These are phyloP conservation scores for Trichosporon sp. DNA, from an alignment of 1,284 basidiomycete species.

Conservation along the genomic window DNA sequence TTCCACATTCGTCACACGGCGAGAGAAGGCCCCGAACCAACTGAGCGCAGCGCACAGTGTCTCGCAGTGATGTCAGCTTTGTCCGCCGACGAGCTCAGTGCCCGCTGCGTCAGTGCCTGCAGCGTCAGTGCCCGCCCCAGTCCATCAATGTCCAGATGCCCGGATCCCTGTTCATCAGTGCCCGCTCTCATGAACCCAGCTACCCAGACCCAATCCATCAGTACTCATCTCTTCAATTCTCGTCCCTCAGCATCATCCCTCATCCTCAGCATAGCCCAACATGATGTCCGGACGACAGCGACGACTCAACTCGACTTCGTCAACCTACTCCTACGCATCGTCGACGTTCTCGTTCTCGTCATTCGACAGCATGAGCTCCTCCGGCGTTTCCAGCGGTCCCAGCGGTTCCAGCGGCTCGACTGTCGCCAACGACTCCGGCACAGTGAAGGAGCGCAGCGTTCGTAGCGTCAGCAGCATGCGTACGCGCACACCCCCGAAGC, in stretches of 20 bases:
- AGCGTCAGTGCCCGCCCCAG: neutral
- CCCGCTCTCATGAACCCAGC: neutral
- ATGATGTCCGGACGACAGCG: neutral
- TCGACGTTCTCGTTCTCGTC: neutral
- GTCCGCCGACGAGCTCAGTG: neutral
- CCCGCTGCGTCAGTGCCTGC: neutral
- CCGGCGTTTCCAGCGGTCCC: neutral
- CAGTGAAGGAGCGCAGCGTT: neutral
- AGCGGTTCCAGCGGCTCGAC: too few species aligned
- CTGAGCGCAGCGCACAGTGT: neutral
- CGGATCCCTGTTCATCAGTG: neutral
- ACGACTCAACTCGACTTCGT: neutral
- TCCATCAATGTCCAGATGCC: neutral
- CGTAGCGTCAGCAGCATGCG: neutral
- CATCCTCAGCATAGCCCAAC: neutral
- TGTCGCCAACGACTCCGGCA: neutral
- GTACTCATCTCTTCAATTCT: neutral
- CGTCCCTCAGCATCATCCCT: neutral
- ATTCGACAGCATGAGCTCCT: neutral
- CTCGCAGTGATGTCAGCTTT: conserved; percentile 9
- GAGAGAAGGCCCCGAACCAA: neutral
- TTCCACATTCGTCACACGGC: neutral
- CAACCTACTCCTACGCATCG: neutral
- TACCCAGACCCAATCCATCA: neutral
- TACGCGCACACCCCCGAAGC: neutral